Base-by-base conservation (phyloP, 164 flowering plant species). In the Piper longum region DNA sequence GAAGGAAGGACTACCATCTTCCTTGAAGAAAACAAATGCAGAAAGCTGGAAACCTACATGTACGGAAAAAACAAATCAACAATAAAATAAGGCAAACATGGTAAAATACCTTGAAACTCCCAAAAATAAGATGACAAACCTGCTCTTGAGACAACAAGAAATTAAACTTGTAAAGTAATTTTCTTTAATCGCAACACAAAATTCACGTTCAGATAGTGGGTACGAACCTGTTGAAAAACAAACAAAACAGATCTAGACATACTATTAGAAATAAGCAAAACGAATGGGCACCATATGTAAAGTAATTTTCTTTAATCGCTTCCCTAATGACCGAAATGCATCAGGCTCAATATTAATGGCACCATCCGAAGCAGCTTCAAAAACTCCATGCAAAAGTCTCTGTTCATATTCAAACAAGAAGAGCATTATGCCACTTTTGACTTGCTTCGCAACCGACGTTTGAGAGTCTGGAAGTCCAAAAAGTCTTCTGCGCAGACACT, bases 361-460 rank as follows among this genome's bases (percentile, higher is more conserved):
- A 70, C 92, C 96, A 79, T 86, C 83, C 19, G 80, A 81, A 19
- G 65, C 39, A 56, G 89, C 92, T 71, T 72, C 72, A 74, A 71
- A 86, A 5, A 86, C 90, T 8, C 92, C 96, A 80, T 76, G 80
- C 9, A 88, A 82, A 57, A 75, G 62, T 71, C 87, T 75, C 62
- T 66, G 77, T 72, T 83, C 92, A 60, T 67, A 77, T 62, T 88
- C 90, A 76, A 82, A 88, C 16, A 88, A 69, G 77, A 88, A 88
- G 54, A 88, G 67, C n/a, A 81, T 40, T 90, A 81, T 88, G 51
- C 91, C 89, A 41, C 60, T 59, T 74, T 83, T 85, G 59, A 88
- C 71, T 42, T 80, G 74, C 64, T 70, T 69, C 19, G 86, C 90
- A 78, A 86, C 81, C 54, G 42, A 3, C 43, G 74, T 66, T 9